Conservation (phyloP, 2,329 filamentous ascomycete species). For the Dothideomycetes sp. region DNA sequence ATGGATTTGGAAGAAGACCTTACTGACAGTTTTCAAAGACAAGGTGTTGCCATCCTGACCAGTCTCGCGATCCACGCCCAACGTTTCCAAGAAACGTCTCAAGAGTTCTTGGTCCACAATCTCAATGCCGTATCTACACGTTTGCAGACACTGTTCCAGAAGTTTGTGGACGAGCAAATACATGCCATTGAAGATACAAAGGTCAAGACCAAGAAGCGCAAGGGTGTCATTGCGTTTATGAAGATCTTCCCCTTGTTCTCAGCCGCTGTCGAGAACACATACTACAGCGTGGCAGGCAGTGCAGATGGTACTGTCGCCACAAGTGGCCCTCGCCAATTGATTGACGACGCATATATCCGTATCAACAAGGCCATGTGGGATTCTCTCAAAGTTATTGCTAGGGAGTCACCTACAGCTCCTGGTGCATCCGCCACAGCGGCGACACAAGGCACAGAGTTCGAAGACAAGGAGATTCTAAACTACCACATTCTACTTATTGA, state of each 20-base stretch:
- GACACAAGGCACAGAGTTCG: conserved; percentile 47
- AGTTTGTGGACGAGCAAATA: conserved; percentile 90
- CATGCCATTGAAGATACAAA: conserved; percentile 96
- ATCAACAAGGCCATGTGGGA: conserved; percentile 96
- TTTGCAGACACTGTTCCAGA: conserved; percentile 67
- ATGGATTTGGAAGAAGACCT: too few relatives aligned
- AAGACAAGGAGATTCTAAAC: conserved; percentile 94
- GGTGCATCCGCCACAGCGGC: conserved; percentile 45
- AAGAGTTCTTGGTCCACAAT: conserved; percentile 76
- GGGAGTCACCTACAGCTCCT: conserved; percentile 47
- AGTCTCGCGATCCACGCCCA: conserved; percentile 69
- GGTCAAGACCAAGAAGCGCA: conserved; percentile 97
- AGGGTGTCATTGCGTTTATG: conserved; percentile 92
- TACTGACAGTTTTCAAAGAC: too few relatives aligned
- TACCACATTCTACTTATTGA: conserved; percentile 96
- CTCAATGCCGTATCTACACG: conserved; percentile 64
- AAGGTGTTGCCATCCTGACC: conserved; percentile 80
- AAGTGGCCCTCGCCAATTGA: conserved; percentile 58
- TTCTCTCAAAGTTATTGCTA: conserved; percentile 87
- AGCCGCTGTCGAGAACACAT: conserved; percentile 74
- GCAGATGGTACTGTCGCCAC: conserved; percentile 43
- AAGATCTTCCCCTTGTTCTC: conserved; percentile 84
- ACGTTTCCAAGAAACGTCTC: conserved; percentile 79
- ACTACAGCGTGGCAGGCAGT: conserved; percentile 39
- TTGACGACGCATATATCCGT: conserved; percentile 80